phyloP scores from a whole-genome alignment of 768 basidiomycete species.

The Termitomyces sp. region DNA sequence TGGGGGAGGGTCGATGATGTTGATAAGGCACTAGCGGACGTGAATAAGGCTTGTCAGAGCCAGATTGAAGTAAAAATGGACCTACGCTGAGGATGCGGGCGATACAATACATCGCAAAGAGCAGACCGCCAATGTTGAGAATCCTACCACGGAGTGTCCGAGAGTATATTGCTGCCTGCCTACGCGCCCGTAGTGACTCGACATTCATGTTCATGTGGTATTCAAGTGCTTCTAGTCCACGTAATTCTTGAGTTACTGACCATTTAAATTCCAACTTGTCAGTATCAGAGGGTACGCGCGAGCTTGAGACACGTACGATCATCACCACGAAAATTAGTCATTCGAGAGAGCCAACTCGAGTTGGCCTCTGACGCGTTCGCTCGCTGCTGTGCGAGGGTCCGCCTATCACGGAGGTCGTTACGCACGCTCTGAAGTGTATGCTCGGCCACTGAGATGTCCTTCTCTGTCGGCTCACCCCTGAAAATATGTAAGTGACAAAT shows the following conservation, averaged over 20 bases:
- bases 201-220: slow-evolving; percentile 64
- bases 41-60: not conserved
- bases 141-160: slow-evolving; percentile 55
- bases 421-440: slow-evolving; percentile 58
- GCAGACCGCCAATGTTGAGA: slow-evolving; percentile 41
- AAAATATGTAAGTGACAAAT: not conserved
- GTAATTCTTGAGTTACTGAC: slow-evolving; percentile 53
- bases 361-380: slow-evolving; percentile 25
- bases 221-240: slow-evolving; percentile 66
- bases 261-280: not conserved
- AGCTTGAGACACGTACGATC: slow-evolving; percentile 29
- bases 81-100: slow-evolving; percentile 62
- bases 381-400: slow-evolving; percentile 31
- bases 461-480: slow-evolving; percentile 44
- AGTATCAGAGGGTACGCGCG: not conserved
- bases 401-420: slow-evolving; percentile 49
- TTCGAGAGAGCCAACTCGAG: slow-evolving; percentile 48
- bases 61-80: slow-evolving; percentile 14
- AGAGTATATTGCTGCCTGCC: slow-evolving; percentile 47
- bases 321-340: slow-evolving; percentile 51
- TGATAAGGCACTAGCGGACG: slow-evolving; percentile 43
- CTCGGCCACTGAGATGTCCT: slow-evolving; percentile 54
- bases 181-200: slow-evolving; percentile 46
- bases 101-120: slow-evolving; percentile 69
- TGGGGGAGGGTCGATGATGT: slow-evolving; percentile 41